Conservation (phyloP, 129 eudicot species). For the Flaveria ramosissima region DNA sequence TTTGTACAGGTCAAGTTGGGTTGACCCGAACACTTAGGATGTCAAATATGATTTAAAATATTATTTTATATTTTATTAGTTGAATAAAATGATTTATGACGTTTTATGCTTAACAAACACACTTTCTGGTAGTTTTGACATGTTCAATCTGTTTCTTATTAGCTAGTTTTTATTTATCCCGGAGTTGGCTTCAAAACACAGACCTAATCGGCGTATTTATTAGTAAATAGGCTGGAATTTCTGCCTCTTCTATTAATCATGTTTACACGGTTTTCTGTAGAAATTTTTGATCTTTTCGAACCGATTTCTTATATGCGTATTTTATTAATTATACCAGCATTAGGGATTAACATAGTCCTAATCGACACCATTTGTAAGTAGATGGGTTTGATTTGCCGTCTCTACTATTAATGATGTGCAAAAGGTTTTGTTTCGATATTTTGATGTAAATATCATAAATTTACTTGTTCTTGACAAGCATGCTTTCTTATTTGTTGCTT, state of each 20-base stretch:
- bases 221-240: neutral
- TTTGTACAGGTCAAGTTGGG: neutral
- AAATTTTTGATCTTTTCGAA: neutral
- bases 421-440: conserved; percentile 9
- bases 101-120: neutral
- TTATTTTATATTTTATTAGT: neutral
- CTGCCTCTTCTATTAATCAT: neutral
- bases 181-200: neutral
- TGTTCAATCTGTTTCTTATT: no score
- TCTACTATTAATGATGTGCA: neutral
- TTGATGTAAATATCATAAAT: neutral
- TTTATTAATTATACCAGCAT: neutral
- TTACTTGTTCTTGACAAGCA: conserved; percentile 12
- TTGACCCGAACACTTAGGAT: neutral
- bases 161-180: no score
- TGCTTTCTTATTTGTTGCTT: conserved; percentile 21
- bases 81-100: neutral
- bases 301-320: neutral
- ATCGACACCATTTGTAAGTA: neutral
- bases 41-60: neutral
- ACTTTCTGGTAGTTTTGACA: no score
- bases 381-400: neutral
- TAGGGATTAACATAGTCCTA: neutral
- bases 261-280: neutral
- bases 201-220: neutral